phyloP scores from a whole-genome alignment of 2,329 filamentous ascomycete species.

The Colletotrichum sp. region DNA sequence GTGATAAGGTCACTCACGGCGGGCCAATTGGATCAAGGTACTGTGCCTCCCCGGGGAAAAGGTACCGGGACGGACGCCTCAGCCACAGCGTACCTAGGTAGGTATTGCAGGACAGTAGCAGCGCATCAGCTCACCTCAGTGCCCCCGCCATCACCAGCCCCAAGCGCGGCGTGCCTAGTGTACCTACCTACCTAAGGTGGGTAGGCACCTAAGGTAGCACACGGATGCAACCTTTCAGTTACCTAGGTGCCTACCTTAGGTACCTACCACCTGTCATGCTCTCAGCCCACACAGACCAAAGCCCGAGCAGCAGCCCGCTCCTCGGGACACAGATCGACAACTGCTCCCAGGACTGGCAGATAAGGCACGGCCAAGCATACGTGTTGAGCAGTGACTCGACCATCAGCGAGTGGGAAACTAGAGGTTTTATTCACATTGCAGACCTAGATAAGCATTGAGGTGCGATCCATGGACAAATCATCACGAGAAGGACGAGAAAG shows the following conservation, averaged over 20 bases:
- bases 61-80: background rate
- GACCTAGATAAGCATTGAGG: background rate
- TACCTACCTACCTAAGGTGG: background rate
- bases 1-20: background rate
- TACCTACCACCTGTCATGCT: background rate
- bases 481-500: background rate
- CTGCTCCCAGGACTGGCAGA: slow-evolving; percentile 1
- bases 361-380: slow-evolving; percentile 4
- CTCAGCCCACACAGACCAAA: background rate
- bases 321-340: slow-evolving; percentile 4
- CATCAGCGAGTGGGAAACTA: background rate
- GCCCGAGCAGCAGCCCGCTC: background rate
- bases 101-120: background rate
- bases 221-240: background rate
- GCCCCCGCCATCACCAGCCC: background rate
- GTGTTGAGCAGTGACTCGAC: slow-evolving; percentile 4
- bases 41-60: background rate
- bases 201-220: too few relatives aligned
- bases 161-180: background rate
- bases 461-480: background rate
- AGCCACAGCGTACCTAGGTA: background rate
- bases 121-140: background rate
- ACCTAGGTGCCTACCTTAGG: background rate
- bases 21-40: background rate
- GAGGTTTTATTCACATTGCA: background rate